These are phyloP conservation scores for Microstegium vimineum DNA, from an alignment of 176 grass and related monocot genomes.

Conservation along the genomic window DNA sequence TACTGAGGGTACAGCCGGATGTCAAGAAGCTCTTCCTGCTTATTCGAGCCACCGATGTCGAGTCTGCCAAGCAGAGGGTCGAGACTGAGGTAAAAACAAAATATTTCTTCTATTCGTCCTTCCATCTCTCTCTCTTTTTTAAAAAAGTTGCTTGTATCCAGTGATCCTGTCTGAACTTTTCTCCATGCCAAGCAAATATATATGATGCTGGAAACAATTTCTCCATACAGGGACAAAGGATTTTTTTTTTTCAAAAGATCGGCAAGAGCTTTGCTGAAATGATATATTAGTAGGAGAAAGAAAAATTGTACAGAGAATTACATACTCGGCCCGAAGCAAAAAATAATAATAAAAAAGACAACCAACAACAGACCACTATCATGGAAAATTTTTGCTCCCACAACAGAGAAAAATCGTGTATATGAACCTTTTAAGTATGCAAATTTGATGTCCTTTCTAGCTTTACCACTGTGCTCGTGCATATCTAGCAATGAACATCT, in stretches of 20 bases:
- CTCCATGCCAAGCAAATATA: not conserved
- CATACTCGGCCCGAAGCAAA: too few species aligned
- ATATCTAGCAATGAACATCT: not conserved
- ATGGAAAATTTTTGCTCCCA: too few species aligned
- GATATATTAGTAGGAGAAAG: too few species aligned
- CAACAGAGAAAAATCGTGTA: not conserved
- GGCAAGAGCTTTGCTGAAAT: too few species aligned
- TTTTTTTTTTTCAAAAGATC: too few species aligned
- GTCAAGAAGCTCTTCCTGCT: constrained; percentile 30
- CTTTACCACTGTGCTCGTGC: not conserved
- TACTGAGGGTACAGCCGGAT: constrained; percentile 24
- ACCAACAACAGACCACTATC: too few species aligned
- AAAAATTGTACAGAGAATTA: too few species aligned
- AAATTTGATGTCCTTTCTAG: not conserved
- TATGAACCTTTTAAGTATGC: not conserved
- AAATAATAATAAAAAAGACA: too few species aligned
- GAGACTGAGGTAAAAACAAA: constrained; percentile 14
- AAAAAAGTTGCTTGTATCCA: not conserved
- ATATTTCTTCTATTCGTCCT: not conserved
- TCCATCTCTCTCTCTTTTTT: too few species aligned
- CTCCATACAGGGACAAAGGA: not conserved
- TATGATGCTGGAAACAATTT: not conserved
- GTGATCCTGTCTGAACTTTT: not conserved
- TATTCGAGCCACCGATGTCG: not conserved
- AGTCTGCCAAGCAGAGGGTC: constrained; percentile 10